These are phyloP conservation scores for Leccinum insolens DNA, from an alignment of 1,284 basidiomycete species.

Conservation along the genomic window DNA sequence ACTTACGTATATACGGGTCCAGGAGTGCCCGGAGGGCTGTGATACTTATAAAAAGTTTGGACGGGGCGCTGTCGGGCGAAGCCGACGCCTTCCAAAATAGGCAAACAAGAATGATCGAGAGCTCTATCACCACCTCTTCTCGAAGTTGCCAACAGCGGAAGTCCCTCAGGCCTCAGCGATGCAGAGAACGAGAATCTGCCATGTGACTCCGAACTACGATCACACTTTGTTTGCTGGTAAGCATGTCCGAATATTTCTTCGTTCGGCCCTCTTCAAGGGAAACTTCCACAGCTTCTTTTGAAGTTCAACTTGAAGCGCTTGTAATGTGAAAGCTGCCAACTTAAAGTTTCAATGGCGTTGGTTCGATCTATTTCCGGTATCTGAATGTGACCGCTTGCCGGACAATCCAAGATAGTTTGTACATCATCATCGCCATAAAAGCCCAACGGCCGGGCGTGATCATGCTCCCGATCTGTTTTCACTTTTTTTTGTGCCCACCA, in stretches of 20 bases:
- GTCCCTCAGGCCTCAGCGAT: not conserved
- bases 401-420: not conserved
- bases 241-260: not conserved
- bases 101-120: not conserved
- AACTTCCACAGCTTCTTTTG: not conserved
- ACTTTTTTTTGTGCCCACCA: slow-evolving; percentile 12
- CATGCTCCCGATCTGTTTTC: not conserved
- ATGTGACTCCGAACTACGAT: not conserved
- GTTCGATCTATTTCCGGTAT: not conserved
- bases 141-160: not conserved
- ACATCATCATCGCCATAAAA: slow-evolving; percentile 14
- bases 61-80: slow-evolving; percentile 11
- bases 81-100: slow-evolving; percentile 8
- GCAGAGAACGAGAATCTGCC: too few relatives aligned
- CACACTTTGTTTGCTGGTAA: not conserved
- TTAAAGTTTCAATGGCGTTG: not conserved
- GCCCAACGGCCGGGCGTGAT: not conserved
- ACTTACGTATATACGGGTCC: too few relatives aligned
- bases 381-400: not conserved
- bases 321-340: not conserved
- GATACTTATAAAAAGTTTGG: not conserved
- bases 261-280: not conserved
- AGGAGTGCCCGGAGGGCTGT: too few relatives aligned
- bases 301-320: not conserved
- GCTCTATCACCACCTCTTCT: not conserved